phyloP scores from a whole-genome alignment of 1,139 yeast species.

The Schizosaccharomyces versatilis region DNA sequence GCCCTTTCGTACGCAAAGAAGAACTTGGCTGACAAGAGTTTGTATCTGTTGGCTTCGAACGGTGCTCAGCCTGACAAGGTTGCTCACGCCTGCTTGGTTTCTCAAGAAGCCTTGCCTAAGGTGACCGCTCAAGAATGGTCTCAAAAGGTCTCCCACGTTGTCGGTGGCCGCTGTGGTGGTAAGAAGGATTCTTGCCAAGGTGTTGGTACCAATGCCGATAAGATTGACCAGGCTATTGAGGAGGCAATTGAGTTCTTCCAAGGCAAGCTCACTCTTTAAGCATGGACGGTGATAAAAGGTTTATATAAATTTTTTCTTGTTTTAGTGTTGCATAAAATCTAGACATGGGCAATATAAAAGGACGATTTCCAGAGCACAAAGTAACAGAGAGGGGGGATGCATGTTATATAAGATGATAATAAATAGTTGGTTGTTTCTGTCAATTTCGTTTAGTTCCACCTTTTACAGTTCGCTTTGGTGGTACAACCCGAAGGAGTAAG shows the following conservation, averaged over 20 bases:
- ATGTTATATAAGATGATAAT: no score
- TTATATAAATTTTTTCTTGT: neutral
- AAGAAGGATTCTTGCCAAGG: conserved; percentile 94
- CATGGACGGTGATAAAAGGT: neutral
- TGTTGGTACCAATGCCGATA: conserved; percentile 65
- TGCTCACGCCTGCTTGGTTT: conserved; percentile 84
- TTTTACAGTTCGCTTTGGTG: no score
- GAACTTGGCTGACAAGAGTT: conserved; percentile 49
- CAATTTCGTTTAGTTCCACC: no score
- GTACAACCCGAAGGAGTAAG: no score
- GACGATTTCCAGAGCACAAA: no score
- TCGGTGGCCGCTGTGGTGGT: conserved; percentile 98
- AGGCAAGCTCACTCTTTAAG: neutral
- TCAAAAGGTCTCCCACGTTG: conserved; percentile 38
- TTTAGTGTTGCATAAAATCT: neutral
- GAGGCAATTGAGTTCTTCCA: conserved; percentile 24
- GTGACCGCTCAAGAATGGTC: conserved; percentile 61
- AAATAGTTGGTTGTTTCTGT: no score
- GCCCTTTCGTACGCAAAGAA: conserved; percentile 71
- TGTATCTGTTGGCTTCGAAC: conserved; percentile 64
- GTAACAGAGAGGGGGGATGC: no score
- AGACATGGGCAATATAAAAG: no score
- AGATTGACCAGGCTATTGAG: conserved; percentile 48
- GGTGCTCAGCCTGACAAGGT: conserved; percentile 36
- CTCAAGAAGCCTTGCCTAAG: conserved; percentile 46